Evolutionary conservation across 192 early-diverging fungal genomes (phyloP).

Genomic region (Backusella macrospora): DNA sequence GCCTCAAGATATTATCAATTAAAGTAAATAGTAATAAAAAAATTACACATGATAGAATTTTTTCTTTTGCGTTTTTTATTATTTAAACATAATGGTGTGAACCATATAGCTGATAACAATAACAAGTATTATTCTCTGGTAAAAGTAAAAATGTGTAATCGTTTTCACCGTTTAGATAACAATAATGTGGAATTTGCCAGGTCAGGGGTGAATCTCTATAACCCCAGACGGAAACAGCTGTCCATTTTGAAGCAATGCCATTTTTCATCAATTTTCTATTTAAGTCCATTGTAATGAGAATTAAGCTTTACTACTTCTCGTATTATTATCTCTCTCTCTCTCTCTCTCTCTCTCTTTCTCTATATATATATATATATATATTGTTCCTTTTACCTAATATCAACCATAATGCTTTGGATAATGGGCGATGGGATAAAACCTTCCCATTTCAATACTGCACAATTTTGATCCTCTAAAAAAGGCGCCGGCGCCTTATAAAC

Average conservation of each 20-base stretch:
- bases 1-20: constrained; percentile 5
- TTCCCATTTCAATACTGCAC: constrained; percentile 21
- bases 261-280: constrained; percentile 23
- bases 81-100: constrained; percentile 17
- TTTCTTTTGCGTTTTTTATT: constrained; percentile 7
- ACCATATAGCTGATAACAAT: constrained; percentile 27
- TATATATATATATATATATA: no score
- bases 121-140: constrained; percentile 10
- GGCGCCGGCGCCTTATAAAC: constrained; percentile 21
- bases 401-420: constrained; percentile 12
- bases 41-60: neutral
- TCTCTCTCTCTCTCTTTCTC: neutral
- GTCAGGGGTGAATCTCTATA: constrained; percentile 30
- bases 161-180: constrained; percentile 31
- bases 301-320: no score
- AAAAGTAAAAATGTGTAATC: constrained; percentile 37
- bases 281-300: neutral
- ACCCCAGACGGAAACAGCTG: constrained; percentile 34
- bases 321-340: neutral
- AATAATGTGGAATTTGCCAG: constrained; percentile 29
- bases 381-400: constrained; percentile 16
- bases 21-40: no score
- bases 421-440: constrained; percentile 21
- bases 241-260: constrained; percentile 12
- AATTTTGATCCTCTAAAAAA: neutral